phyloP scores from a whole-genome alignment of 768 basidiomycete genomes.

The Auriscalpium orientale region DNA sequence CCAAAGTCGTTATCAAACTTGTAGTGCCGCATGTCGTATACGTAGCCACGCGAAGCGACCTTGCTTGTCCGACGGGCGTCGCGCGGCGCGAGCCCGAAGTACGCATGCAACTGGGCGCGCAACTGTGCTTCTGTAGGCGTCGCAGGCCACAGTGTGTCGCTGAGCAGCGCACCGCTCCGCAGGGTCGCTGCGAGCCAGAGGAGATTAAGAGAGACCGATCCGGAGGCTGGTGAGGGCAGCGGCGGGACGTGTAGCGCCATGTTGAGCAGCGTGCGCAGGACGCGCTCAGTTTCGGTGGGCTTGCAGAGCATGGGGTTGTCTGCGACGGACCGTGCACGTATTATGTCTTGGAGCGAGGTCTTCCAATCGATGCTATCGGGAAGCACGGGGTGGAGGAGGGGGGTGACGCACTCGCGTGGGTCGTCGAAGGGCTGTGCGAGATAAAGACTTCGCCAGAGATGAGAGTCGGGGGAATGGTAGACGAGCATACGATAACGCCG shows the following conservation, averaged over 20 bases:
- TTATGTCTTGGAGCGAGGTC: constrained; percentile 42
- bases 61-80: constrained; percentile 31
- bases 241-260: constrained; percentile 39
- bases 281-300: constrained; percentile 33
- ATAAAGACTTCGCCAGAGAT: constrained; percentile 62
- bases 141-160: constrained; percentile 13
- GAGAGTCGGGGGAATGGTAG: constrained; percentile 35
- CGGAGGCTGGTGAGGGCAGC: constrained; percentile 17
- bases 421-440: constrained; percentile 59
- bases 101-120: constrained; percentile 45
- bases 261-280: constrained; percentile 44
- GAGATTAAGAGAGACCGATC: constrained; percentile 41
- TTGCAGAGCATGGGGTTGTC: constrained; percentile 26
- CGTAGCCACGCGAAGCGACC: constrained; percentile 41
- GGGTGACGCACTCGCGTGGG: constrained; percentile 41
- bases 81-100: constrained; percentile 43
- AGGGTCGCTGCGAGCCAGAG: constrained; percentile 42
- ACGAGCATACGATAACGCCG: constrained; percentile 34
- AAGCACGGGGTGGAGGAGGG: constrained; percentile 19
- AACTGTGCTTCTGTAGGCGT: constrained; percentile 36
- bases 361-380: constrained; percentile 35
- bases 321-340: constrained; percentile 47
- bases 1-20: constrained; percentile 42
- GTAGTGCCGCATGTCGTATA: constrained; percentile 60
- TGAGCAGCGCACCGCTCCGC: constrained; percentile 37